Base-by-base conservation (phyloP, 75 land plant species). In the Adiantum capillusveneris region DNA sequence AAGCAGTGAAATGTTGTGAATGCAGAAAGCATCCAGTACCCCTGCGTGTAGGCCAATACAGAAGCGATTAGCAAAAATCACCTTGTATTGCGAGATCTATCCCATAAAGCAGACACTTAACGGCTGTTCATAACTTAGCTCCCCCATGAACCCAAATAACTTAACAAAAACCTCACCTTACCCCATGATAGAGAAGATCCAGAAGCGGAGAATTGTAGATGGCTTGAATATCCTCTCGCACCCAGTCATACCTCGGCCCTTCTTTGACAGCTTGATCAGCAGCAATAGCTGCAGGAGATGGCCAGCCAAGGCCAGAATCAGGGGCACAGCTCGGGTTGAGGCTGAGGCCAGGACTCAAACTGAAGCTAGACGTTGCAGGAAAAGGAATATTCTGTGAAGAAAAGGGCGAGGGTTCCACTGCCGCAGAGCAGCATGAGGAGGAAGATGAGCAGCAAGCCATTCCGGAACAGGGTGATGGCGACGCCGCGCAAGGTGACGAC, bases 161-260 rank as follows among this genome's bases (percentile, higher is more conserved):
- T n/a, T n/a, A 12, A 53, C 14, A 7, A 6, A 6, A 16, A 43
- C 11, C 18, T 18, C 20, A 16, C 13, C 68, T 50, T 58, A 92
- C 98, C 43, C 94, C 98, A 39, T 93, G 83, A 65, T 88, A 85
- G 52, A 88, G 83, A 57, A 94, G 90, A 60, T 94, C 98, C 65
- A 94, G 84, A 28, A 94, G n/a, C 11, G 98, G 98, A 53, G 98
- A 94, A 49, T 86, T 83, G 63, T 94, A 94, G 42, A 94, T 71
- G 57, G 80, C 63, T 55, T 84, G 83, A 71, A 94, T 86, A 56
- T 89, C 72, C 12, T 75, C 67, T n/a, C 75, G 63, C 5, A 57
- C 59, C 98, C 96, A 94, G 36, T 89, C 87, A 52, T 83, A 66
- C 37, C 96, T 70, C 0, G 96, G 83, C 0, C 90, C 98, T 14